Percentiles rank a stretch among this genome's conserved stretches.
Evolutionary conservation across 2,329 filamentous ascomycete species (phyloP).

Genomic region (Pyrenophora seminiperda): DNA sequence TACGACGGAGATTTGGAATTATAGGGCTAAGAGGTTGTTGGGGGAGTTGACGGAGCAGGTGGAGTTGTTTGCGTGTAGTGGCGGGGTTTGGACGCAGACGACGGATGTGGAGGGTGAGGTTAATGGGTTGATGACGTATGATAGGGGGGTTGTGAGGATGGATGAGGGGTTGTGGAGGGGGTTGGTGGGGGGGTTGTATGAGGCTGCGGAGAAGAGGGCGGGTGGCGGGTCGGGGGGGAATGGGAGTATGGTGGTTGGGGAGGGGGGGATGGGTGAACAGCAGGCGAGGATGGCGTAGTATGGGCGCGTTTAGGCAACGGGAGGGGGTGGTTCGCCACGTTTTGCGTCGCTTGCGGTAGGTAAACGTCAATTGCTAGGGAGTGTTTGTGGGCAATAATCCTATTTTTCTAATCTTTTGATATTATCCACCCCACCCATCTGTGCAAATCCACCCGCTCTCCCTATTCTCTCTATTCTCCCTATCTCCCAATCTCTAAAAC

Average conservation of each 20-base stretch:
- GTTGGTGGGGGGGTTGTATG: slow-evolving; percentile 65
- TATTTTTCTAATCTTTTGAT: too few species aligned
- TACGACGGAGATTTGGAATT: slow-evolving; percentile 67
- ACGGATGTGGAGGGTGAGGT: slow-evolving; percentile 77
- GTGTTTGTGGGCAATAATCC: too few species aligned
- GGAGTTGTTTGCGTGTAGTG: slow-evolving; percentile 66
- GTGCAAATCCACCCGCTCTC: too few species aligned
- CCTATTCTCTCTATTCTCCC: too few species aligned
- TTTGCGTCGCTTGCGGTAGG: too few species aligned
- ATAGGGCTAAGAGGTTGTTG: slow-evolving; percentile 62
- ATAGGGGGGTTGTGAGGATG: slow-evolving; percentile 64
- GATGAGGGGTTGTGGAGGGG: slow-evolving; percentile 63
- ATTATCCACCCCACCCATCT: too few species aligned
- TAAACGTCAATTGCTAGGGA: too few species aligned
- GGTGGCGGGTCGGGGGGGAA: not conserved
- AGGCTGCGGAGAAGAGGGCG: slow-evolving; percentile 48
- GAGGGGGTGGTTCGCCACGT: too few species aligned
- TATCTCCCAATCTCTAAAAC: too few species aligned
- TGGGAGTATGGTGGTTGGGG: not conserved
- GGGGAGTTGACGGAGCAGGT: slow-evolving; percentile 56
- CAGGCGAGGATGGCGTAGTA: too few species aligned
- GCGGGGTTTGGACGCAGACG: slow-evolving; percentile 74
- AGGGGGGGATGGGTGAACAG: not conserved
- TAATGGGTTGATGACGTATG: slow-evolving; percentile 72
- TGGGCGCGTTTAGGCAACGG: too few species aligned